Percentiles rank a stretch among this genome's conserved stretches.
Evolutionary conservation across 495 filamentous ascomycete genomes (phyloP).

Genomic region (Cercophora sp.): DNA sequence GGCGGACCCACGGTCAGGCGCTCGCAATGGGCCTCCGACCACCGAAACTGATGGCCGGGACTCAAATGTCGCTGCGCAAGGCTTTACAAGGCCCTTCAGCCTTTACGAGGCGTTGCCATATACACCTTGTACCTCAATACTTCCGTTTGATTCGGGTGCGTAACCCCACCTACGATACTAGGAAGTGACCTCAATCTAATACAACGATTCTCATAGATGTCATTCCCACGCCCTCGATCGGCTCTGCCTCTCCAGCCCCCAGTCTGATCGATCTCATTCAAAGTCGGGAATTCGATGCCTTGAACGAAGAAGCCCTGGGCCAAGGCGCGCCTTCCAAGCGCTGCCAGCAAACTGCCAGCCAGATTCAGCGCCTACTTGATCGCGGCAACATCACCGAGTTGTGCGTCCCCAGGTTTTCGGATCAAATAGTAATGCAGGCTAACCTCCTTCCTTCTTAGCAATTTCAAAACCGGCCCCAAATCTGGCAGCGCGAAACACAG

Average conservation of each 20-base stretch:
- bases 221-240: constrained; percentile 63
- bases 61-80: not conserved
- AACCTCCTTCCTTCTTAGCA: no score
- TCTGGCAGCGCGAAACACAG: constrained; percentile 13
- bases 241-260: constrained; percentile 47
- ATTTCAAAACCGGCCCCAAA: constrained; percentile 58
- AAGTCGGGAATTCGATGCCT: constrained; percentile 39
- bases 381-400: constrained; percentile 66
- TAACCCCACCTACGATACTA: not conserved
- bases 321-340: constrained; percentile 33
- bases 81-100: constrained; percentile 36
- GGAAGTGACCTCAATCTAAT: no score
- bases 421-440: no score
- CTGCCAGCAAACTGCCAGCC: constrained; percentile 51
- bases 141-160: constrained; percentile 80
- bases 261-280: constrained; percentile 40
- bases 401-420: constrained; percentile 53
- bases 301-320: constrained; percentile 50
- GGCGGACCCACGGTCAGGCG: constrained; percentile 30
- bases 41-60: not conserved
- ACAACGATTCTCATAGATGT: no score
- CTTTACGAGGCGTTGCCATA: constrained; percentile 87
- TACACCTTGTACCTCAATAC: constrained; percentile 84
- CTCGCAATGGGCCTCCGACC: constrained; percentile 21
- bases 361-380: constrained; percentile 66